A percentile compares a stretch with the other conserved stretches of the same genome.
Evolutionary conservation across 257 asterid genomes (phyloP).

Genomic region (Nicotiana attenuata): DNA sequence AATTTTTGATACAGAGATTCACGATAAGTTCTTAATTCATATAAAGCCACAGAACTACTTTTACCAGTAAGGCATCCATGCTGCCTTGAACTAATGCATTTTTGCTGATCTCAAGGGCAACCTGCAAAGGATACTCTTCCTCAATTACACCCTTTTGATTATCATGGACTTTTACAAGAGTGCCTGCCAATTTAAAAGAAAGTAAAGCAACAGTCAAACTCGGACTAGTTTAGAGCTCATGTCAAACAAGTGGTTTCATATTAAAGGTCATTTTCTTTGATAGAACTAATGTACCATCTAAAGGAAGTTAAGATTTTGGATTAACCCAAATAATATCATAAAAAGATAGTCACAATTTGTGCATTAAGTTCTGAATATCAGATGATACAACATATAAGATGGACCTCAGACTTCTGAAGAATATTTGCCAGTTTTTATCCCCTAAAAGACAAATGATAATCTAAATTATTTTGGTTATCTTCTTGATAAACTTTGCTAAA

Average conservation of each 20-base stretch:
- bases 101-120: slow-evolving; percentile 75
- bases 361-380: background rate
- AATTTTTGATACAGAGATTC: background rate
- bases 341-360: background rate
- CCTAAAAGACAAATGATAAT: background rate
- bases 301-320: background rate
- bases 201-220: slow-evolving; percentile 11
- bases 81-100: slow-evolving; percentile 78
- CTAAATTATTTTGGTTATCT: background rate
- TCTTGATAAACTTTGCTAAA: background rate
- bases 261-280: background rate
- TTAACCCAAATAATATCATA: background rate
- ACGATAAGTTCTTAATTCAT: background rate
- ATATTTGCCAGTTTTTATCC: background rate
- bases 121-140: slow-evolving; percentile 49
- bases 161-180: slow-evolving; percentile 50
- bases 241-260: background rate
- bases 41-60: slow-evolving; percentile 9
- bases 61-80: slow-evolving; percentile 67
- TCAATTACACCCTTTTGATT: slow-evolving; percentile 46
- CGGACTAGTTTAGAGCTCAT: background rate
- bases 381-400: slow-evolving; percentile 1
- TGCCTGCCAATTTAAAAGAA: slow-evolving; percentile 40
- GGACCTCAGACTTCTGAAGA: background rate
- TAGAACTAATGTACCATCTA: background rate